Base-by-base conservation (phyloP, 345 rosid genomes). In the Acer negundo region DNA sequence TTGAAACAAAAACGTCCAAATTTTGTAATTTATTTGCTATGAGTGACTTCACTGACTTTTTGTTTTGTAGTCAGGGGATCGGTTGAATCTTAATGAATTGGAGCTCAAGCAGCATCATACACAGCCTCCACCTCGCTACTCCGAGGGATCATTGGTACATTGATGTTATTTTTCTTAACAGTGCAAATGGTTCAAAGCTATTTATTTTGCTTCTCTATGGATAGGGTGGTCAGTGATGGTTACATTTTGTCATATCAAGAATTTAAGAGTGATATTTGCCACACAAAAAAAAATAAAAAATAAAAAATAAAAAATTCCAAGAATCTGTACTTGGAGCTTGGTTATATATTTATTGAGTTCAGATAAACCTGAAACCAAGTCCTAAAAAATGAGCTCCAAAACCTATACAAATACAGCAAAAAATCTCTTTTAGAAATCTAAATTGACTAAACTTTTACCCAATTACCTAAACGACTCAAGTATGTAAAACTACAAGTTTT, bases 141-240 rank as follows among this genome's bases (percentile, higher is more conserved):
- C 93, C 9, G 99, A 96, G 85, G 98, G 89, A 75, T 88, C 99
- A 83, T 82, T 96, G 94, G 99, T 96, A 91, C 70, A 46, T 55
- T 74, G 44, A 72, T 78, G 10, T 46, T 58, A 64, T 73, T 79
- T 59, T 79, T 73, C 63, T 76, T 73, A 49, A 73, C 59, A 64
- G 16, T 68, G 62, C 19, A 73, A 82, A 67, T 73, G 42, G 75
- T 79, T 81, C 20, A 31, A 38, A 79, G 7, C 59, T 23, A 69
- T 42, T n/a, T 10, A 49, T 49, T 49, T 22, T 16, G 15, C 23
- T 23, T 49, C 56, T 75, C 53, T 42, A 23, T 42, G 26, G 28
- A 56, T 40, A 56, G 23, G 72, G 20, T 51, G 38, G 35, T 26
- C 4, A 73, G n/a, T 26, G 47, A 28, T 22, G 10, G 28, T 56